Evolutionary conservation across 257 asterid genomes (phyloP).

Genomic region (Linaria vulgaris): DNA sequence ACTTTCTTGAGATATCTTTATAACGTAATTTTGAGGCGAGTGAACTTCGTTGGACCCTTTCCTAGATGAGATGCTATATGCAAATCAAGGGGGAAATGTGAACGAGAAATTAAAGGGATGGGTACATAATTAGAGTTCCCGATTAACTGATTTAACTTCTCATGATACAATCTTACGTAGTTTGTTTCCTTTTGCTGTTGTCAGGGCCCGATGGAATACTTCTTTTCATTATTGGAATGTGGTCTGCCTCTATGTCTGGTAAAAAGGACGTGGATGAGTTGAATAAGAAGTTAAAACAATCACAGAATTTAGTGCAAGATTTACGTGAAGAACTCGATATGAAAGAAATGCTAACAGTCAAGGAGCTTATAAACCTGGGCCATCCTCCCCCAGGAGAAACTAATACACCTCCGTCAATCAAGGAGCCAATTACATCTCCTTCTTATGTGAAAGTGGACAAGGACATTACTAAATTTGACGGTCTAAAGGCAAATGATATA

Average conservation of each 20-base stretch:
- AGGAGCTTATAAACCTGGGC: conserved; percentile 46
- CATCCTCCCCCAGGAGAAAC: too few relatives aligned
- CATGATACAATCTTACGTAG: background rate
- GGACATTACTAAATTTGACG: conserved; percentile 6
- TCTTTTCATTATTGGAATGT: conserved; percentile 53
- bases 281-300: conserved; percentile 50
- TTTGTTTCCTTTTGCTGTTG: conserved; percentile 7
- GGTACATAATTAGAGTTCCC: background rate
- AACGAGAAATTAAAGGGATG: too few relatives aligned
- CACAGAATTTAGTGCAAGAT: conserved; percentile 56
- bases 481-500: conserved; percentile 19
- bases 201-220: conserved; percentile 47
- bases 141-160: too few relatives aligned
- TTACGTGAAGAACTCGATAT: conserved; percentile 65
- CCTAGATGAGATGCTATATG: too few relatives aligned
- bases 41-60: background rate
- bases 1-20: background rate
- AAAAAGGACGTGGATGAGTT: conserved; percentile 44
- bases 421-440: conserved; percentile 40
- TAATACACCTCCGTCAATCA: conserved; percentile 23
- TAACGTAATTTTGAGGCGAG: background rate
- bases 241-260: conserved; percentile 38
- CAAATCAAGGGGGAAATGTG: background rate
- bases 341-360: conserved; percentile 56
- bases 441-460: conserved; percentile 19